Conservation (phyloP, 305 asterid genomes). For the Vinca major region DNA sequence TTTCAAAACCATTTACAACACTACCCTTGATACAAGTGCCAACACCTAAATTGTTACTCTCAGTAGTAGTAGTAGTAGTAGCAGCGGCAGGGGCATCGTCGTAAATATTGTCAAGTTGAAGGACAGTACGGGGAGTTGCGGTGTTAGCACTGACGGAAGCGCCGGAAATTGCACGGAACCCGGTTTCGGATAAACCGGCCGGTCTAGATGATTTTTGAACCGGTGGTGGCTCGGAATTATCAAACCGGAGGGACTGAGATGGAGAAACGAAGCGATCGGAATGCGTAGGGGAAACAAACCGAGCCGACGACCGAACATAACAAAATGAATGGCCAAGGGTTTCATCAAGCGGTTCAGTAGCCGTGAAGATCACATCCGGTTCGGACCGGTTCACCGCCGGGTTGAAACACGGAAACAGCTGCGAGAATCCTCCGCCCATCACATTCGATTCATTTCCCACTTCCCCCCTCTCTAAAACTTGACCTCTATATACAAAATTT, state of each 20-base stretch:
- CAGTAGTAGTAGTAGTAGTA: slow-evolving; percentile 7
- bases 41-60: slow-evolving; percentile 29
- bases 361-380: slow-evolving; percentile 48
- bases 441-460: slow-evolving; percentile 74
- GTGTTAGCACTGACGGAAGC: slow-evolving; percentile 91
- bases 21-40: slow-evolving; percentile 42
- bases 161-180: slow-evolving; percentile 88
- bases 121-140: slow-evolving; percentile 69
- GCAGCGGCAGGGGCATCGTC: slow-evolving; percentile 35
- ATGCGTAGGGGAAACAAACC: slow-evolving; percentile 76
- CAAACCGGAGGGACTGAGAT: slow-evolving; percentile 84
- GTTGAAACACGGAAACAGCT: slow-evolving; percentile 76
- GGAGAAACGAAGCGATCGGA: slow-evolving; percentile 94
- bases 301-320: slow-evolving; percentile 90
- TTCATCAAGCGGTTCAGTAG: slow-evolving; percentile 70
- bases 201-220: slow-evolving; percentile 27
- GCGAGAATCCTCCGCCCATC: slow-evolving; percentile 98
- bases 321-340: slow-evolving; percentile 98
- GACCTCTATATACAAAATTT: not conserved
- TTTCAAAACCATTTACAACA: slow-evolving; percentile 59
- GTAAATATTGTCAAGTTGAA: slow-evolving; percentile 46
- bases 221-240: slow-evolving; percentile 38
- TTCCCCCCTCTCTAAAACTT: slow-evolving; percentile 17
- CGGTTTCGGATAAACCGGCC: slow-evolving; percentile 49
- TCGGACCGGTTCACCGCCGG: slow-evolving; percentile 72